Percentiles rank a stretch among this genome's conserved stretches.
Conservation (phyloP, 768 basidiomycete species). For the Amylocystis lapponica region DNA sequence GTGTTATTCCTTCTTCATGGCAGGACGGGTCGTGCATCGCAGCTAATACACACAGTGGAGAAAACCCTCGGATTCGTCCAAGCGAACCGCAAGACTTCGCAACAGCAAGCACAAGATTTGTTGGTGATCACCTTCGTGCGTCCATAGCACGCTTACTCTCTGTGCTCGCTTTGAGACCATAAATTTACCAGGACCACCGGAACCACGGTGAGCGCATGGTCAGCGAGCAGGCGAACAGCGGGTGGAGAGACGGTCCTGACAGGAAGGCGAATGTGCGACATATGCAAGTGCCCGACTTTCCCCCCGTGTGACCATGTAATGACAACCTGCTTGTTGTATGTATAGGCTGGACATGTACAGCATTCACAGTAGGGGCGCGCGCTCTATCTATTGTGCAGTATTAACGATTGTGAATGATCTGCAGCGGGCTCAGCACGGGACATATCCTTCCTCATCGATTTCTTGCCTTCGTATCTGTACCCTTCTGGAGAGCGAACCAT, state of each 20-base stretch:
- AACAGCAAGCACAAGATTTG: constrained; percentile 30
- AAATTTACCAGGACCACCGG: constrained; percentile 39
- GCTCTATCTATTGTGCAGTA: neutral
- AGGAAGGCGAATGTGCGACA: constrained; percentile 36
- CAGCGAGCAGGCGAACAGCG: constrained; percentile 31
- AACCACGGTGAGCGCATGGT: constrained; percentile 44
- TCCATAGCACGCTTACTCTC: neutral
- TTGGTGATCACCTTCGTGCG: constrained; percentile 44
- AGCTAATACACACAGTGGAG: constrained; percentile 25
- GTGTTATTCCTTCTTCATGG: constrained; percentile 47
- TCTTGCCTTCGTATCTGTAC: constrained; percentile 69
- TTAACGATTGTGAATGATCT: neutral
- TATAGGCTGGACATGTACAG: constrained; percentile 43
- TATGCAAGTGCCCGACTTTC: constrained; percentile 27
- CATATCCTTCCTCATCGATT: constrained; percentile 76
- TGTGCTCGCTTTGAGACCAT: neutral
- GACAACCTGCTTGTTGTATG: constrained; percentile 4
- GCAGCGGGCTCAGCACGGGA: constrained; percentile 66
- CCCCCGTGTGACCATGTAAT: neutral
- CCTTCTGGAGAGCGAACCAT: constrained; percentile 58
- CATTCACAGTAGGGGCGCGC: constrained; percentile 31
- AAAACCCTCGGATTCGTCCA: constrained; percentile 13
- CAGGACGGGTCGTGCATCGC: constrained; percentile 33
- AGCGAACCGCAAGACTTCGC: constrained; percentile 2
- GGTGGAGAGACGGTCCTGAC: constrained; percentile 28